phyloP scores from a whole-genome alignment of 1,284 basidiomycete genomes.

The Ceratobasidium theobromae region DNA sequence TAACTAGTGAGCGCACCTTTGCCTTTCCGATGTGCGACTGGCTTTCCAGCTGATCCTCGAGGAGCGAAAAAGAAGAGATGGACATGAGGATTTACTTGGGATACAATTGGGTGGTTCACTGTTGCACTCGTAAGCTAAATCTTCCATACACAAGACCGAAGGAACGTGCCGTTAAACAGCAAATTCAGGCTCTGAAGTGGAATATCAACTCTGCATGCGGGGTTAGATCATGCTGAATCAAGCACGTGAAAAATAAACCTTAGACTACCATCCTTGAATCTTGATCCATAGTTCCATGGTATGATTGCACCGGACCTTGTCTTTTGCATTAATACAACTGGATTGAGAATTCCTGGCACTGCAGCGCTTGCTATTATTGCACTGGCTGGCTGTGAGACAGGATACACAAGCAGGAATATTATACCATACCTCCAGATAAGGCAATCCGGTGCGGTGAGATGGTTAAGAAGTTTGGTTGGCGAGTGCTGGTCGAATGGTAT shows the following conservation, averaged over 20 bases:
- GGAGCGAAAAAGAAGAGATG: conserved; percentile 98
- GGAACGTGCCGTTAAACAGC: conserved; percentile 77
- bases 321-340: conserved; percentile 93
- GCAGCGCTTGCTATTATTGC: conserved; percentile 80
- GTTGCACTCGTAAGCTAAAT: neutral
- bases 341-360: conserved; percentile 82
- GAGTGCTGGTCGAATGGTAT: conserved; percentile 93
- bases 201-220: conserved; percentile 76
- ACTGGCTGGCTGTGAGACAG: conserved; percentile 60
- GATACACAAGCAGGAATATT: conserved; percentile 36
- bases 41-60: conserved; percentile 89
- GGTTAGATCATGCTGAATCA: neutral
- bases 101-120: conserved; percentile 96
- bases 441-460: conserved; percentile 90
- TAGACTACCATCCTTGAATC: conserved; percentile 89
- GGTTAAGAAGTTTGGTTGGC: conserved; percentile 95
- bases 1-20: conserved; percentile 59
- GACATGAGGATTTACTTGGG: conserved; percentile 96
- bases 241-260: conserved; percentile 49
- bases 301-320: conserved; percentile 76
- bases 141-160: neutral
- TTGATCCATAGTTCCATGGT: conserved; percentile 93
- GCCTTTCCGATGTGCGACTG: conserved; percentile 88
- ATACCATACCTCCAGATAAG: conserved; percentile 55
- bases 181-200: conserved; percentile 89